These are phyloP conservation scores for Phialemonium atrogriseum DNA, from an alignment of 2,329 filamentous ascomycete species.

Conservation along the genomic window DNA sequence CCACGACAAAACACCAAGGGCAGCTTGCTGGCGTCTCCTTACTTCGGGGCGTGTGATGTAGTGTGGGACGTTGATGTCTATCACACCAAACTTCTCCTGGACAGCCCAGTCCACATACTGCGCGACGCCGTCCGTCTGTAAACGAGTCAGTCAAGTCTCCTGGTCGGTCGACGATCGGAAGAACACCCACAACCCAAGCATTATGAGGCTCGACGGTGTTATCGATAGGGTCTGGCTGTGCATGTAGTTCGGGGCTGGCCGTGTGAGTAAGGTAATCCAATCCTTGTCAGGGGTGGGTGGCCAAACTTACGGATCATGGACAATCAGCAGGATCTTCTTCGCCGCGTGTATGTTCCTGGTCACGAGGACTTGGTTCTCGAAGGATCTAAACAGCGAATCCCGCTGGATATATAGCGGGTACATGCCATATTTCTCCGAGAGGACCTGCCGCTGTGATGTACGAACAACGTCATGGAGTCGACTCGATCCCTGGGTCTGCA, in stretches of 20 bases:
- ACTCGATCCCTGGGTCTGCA: slow-evolving; percentile 44
- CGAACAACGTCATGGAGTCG: slow-evolving; percentile 76
- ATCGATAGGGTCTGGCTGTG: slow-evolving; percentile 59
- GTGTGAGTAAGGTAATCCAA: slow-evolving; percentile 8
- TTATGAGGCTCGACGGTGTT: slow-evolving; percentile 75
- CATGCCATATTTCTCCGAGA: slow-evolving; percentile 71
- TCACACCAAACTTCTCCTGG: slow-evolving; percentile 68
- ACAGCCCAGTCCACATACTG: slow-evolving; percentile 80
- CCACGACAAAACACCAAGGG: neutral
- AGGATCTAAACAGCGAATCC: slow-evolving; percentile 63
- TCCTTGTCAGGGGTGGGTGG: slow-evolving; percentile 3
- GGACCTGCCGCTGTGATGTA: slow-evolving; percentile 60
- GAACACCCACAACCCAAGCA: slow-evolving; percentile 67
- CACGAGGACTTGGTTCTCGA: slow-evolving; percentile 78
- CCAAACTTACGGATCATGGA: slow-evolving; percentile 77
- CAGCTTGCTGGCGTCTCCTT: slow-evolving; percentile 6
- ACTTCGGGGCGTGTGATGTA: slow-evolving; percentile 60
- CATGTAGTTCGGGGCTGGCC: slow-evolving; percentile 59
- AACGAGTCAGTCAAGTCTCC: slow-evolving; percentile 18
- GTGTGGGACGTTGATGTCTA: slow-evolving; percentile 86
- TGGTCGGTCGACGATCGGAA: slow-evolving; percentile 2
- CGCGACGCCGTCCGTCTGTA: slow-evolving; percentile 69
- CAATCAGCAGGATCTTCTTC: slow-evolving; percentile 69
- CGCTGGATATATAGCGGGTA: slow-evolving; percentile 72
- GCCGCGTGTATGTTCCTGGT: slow-evolving; percentile 61